Percentiles rank a stretch among this genome's conserved stretches.
Conservation (phyloP, 805 yeast genomes). For the Candida taoyuanica region DNA sequence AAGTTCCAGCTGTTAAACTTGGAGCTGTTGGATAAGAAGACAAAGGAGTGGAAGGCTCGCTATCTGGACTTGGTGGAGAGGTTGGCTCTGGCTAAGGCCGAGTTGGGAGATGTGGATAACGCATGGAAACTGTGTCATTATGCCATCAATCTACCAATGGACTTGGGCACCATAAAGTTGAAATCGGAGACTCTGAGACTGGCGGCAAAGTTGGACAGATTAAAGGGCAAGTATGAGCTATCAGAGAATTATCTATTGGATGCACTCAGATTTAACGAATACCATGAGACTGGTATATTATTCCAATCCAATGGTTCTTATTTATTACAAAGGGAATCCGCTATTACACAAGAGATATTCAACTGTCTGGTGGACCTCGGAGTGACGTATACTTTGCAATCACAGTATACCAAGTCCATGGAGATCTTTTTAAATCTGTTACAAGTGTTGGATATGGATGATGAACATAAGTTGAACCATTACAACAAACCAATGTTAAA, state of each 20-base stretch:
- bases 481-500: conserved; percentile 31
- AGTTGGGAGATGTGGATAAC: conserved; percentile 24
- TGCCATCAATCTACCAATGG: conserved; percentile 29
- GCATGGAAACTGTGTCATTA: conserved; percentile 26
- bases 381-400: conserved; percentile 19
- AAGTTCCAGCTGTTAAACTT: conserved; percentile 23
- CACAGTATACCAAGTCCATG: conserved; percentile 25
- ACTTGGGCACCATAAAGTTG: conserved; percentile 24
- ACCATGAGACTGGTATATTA: conserved; percentile 16
- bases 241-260: conserved; percentile 30
- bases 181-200: conserved; percentile 31
- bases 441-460: conserved; percentile 13
- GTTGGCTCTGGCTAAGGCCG: conserved; percentile 33
- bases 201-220: conserved; percentile 30
- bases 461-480: neutral
- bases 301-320: conserved; percentile 20
- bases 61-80: conserved; percentile 38
- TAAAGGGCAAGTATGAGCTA: conserved; percentile 17
- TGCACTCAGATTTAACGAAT: conserved; percentile 26
- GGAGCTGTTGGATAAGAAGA: conserved; percentile 23
- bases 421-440: conserved; percentile 31
- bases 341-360: conserved; percentile 21
- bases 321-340: conserved; percentile 11
- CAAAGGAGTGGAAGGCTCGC: conserved; percentile 28
- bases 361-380: conserved; percentile 26